Conservation (phyloP, 2,329 filamentous ascomycete species). For the Colletotrichum scovillei region DNA sequence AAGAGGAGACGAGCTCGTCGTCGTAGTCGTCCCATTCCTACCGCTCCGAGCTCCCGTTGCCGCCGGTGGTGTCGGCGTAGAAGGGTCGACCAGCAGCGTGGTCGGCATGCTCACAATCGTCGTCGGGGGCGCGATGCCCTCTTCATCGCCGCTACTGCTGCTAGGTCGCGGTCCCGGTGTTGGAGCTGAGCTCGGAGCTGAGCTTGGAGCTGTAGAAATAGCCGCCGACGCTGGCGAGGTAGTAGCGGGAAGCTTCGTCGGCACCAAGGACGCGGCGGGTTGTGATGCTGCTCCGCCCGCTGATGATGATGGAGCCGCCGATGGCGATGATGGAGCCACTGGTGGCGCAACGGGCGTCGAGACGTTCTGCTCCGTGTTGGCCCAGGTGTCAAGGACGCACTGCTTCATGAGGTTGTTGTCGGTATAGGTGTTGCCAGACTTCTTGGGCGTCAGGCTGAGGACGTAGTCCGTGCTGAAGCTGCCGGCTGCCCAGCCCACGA, state of each 20-base stretch:
- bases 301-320: not conserved
- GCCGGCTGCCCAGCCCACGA: constrained; percentile 59
- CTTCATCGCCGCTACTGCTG: not conserved
- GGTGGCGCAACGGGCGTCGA: not conserved
- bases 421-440: constrained; percentile 43
- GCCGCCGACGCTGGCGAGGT: not conserved
- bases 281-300: not conserved
- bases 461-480: constrained; percentile 55
- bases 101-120: constrained; percentile 14
- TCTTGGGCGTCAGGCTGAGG: constrained; percentile 54
- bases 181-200: not conserved
- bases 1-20: not conserved
- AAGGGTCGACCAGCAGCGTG: constrained; percentile 19
- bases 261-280: not conserved
- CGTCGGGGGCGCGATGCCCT: constrained; percentile 20
- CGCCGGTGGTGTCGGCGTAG: constrained; percentile 20
- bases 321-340: not conserved
- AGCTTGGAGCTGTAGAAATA: not conserved
- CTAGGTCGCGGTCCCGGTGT: not conserved
- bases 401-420: constrained; percentile 56
- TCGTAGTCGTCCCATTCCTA: not conserved
- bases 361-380: constrained; percentile 24
- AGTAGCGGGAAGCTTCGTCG: not conserved
- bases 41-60: not conserved
- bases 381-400: constrained; percentile 49